Percentiles rank a stretch among this genome's conserved stretches.
Conservation (phyloP, 176 grass and related monocot genomes). For the Alopecurus myosuroides region DNA sequence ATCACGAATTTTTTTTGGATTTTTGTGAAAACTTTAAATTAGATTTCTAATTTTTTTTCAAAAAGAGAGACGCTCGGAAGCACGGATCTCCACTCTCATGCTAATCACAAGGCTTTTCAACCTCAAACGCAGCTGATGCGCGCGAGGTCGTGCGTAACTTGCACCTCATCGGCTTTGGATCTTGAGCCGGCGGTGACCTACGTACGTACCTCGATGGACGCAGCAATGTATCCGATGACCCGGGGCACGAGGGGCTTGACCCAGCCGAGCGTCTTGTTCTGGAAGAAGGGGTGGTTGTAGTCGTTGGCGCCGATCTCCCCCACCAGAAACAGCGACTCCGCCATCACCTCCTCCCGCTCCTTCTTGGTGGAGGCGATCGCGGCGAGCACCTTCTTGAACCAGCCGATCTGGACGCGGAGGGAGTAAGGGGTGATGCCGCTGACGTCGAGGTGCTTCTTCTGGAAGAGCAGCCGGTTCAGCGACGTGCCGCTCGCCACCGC, state of each 20-base stretch:
- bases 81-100: no score
- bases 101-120: no score
- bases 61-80: no score
- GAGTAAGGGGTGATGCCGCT: conserved; percentile 44
- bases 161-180: no score
- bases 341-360: conserved; percentile 38
- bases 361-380: conserved; percentile 18
- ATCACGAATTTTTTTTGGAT: no score
- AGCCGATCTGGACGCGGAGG: conserved; percentile 55
- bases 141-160: no score
- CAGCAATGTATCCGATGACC: conserved; percentile 25
- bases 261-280: conserved; percentile 22
- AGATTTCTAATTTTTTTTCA: no score
- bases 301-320: conserved; percentile 75
- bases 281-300: conserved; percentile 69
- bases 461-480: conserved; percentile 52
- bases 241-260: conserved; percentile 35
- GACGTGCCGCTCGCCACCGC: conserved; percentile 71
- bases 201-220: conserved; percentile 1
- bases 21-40: no score
- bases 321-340: conserved; percentile 51
- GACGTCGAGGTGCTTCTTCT: conserved; percentile 35
- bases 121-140: no score
- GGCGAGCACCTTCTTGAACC: conserved; percentile 56
- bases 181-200: no score